Evolutionary conservation across 345 rosid species (phyloP).

Genomic region (Acer negundo): DNA sequence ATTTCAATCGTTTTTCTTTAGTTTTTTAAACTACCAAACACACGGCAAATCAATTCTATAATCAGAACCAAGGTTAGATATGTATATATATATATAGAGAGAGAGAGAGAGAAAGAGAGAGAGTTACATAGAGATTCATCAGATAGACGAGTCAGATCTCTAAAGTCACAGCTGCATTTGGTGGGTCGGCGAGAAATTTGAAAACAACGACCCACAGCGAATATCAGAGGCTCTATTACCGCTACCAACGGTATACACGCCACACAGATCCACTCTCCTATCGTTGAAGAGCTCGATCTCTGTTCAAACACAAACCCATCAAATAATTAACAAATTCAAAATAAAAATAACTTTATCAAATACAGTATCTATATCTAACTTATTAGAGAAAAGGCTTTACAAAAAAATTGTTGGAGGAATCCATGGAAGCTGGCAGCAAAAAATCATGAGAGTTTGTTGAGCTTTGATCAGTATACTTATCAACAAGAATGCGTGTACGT

Average conservation of each 20-base stretch:
- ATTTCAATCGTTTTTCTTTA: neutral
- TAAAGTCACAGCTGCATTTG: conserved; percentile 5
- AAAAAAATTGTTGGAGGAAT: neutral
- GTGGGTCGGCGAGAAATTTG: conserved; percentile 23
- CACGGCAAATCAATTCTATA: neutral
- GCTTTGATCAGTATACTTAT: neutral
- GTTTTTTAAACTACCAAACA: neutral
- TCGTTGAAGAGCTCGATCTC: conserved; percentile 55
- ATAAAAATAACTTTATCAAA: neutral
- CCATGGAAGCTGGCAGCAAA: neutral
- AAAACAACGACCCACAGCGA: conserved; percentile 50
- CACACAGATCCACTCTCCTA: conserved; percentile 70
- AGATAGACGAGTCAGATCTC: conserved; percentile 60
- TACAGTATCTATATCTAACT: too few species aligned
- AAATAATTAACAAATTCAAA: neutral
- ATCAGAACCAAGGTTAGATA: neutral
- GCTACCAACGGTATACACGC: conserved; percentile 60
- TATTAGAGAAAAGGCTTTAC: neutral
- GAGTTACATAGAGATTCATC: conserved; percentile 55
- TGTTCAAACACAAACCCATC: conserved; percentile 15
- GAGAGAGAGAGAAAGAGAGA: neutral
- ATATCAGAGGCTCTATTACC: conserved; percentile 46
- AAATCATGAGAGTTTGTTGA: neutral
- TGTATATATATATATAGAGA: too few species aligned
- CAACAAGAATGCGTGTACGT: too few species aligned